Evolutionary conservation across 306 rosid genomes (phyloP).

Genomic region (Quercus dentata): DNA sequence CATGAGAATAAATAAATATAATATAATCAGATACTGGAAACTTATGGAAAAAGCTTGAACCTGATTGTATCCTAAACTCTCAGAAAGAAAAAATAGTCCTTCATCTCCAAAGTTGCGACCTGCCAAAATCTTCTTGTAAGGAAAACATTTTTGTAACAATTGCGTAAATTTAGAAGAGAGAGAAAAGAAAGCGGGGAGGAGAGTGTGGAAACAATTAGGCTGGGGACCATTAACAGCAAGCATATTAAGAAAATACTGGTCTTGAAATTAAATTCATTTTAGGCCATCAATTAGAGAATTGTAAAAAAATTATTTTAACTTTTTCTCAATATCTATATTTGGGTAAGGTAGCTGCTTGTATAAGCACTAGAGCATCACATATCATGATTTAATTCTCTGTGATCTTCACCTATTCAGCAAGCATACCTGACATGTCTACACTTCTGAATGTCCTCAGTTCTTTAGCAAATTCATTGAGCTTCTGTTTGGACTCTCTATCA

Average conservation of each 20-base stretch:
- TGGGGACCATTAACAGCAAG: neutral
- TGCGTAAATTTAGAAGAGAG: conserved; percentile 2
- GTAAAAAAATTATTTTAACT: neutral
- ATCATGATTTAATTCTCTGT: conserved; percentile 7
- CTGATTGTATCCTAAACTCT: conserved; percentile 89
- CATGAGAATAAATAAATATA: neutral
- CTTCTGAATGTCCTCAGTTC: conserved; percentile 77
- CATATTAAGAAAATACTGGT: neutral
- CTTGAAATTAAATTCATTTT: neutral
- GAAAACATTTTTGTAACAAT: conserved; percentile 13
- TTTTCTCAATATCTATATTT: neutral
- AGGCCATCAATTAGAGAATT: neutral
- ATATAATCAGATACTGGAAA: conserved; percentile 16
- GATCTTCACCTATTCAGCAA: conserved; percentile 13
- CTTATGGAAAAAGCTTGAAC: conserved; percentile 29
- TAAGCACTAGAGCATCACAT: conserved; percentile 11
- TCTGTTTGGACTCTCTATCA: conserved; percentile 80
- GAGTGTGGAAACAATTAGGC: neutral
- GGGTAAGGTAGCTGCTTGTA: neutral
- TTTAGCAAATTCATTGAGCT: conserved; percentile 86
- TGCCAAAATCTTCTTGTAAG: conserved; percentile 30
- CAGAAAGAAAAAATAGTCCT: conserved; percentile 85
- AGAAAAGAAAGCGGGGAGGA: neutral
- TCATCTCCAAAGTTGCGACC: conserved; percentile 97
- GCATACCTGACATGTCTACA: conserved; percentile 92